Conservation (phyloP, 2,329 filamentous ascomycete genomes). For the Pseudogymnoascus sp. region DNA sequence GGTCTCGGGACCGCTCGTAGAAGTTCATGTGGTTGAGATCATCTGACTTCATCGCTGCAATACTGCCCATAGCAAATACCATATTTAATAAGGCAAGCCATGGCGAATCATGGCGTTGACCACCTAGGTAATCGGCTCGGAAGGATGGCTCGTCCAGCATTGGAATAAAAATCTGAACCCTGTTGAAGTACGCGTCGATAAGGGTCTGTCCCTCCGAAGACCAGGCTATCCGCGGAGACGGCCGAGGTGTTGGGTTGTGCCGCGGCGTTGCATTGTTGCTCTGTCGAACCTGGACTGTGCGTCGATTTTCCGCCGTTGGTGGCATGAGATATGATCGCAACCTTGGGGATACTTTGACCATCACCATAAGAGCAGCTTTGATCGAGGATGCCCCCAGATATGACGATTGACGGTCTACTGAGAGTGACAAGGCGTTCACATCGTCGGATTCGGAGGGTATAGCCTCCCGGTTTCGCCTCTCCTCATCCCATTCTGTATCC, state of each 20-base stretch:
- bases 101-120: conserved; percentile 54
- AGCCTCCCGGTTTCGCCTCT: conserved; percentile 42
- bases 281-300: conserved; percentile 12
- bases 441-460: conserved; percentile 60
- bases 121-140: conserved; percentile 54
- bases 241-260: conserved; percentile 31
- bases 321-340: conserved; percentile 37
- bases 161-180: conserved; percentile 62
- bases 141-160: conserved; percentile 67
- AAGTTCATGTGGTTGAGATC: conserved; percentile 62
- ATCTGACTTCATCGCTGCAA: conserved; percentile 51
- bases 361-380: conserved; percentile 65
- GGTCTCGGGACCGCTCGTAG: conserved; percentile 58
- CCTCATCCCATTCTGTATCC: conserved; percentile 61
- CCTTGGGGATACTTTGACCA: conserved; percentile 44
- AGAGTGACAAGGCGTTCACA: conserved; percentile 57
- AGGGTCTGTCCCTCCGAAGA: conserved; percentile 58
- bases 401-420: conserved; percentile 50
- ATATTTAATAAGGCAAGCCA: conserved; percentile 70
- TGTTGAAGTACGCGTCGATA: conserved; percentile 68
- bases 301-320: conserved; percentile 16
- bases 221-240: conserved; percentile 38
- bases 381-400: conserved; percentile 69
- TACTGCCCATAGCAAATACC: conserved; percentile 67
- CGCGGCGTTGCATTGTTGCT: conserved; percentile 23